A percentile compares a stretch with the other conserved stretches of the same genome.
Evolutionary conservation across 306 rosid genomes (phyloP).

Genomic region (Albizia julibrissin): DNA sequence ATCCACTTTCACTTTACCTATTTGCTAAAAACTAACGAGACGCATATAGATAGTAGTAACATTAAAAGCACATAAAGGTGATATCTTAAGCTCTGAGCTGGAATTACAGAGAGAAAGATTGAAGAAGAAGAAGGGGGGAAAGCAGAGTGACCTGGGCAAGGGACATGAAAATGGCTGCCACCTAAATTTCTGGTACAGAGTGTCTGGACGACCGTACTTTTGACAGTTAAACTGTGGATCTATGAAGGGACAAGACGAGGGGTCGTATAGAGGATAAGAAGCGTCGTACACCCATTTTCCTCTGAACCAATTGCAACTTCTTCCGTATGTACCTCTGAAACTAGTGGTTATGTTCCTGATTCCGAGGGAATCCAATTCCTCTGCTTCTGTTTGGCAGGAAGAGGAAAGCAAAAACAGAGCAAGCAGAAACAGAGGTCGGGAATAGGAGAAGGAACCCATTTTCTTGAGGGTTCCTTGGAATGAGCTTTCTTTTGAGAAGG

Average conservation of each 20-base stretch:
- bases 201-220: conserved; percentile 74
- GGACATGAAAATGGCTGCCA: conserved; percentile 83
- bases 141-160: conserved; percentile 58
- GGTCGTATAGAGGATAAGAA: conserved; percentile 72
- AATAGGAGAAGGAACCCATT: conserved; percentile 51
- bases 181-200: conserved; percentile 64
- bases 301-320: conserved; percentile 58
- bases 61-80: neutral
- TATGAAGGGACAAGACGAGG: conserved; percentile 77
- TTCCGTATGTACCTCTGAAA: neutral
- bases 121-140: neutral
- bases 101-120: neutral
- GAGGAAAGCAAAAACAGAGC: conserved; percentile 49
- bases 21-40: neutral
- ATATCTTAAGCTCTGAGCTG: neutral
- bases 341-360: neutral
- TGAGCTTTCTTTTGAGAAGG: neutral
- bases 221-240: conserved; percentile 93
- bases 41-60: neutral
- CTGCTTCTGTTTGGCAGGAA: conserved; percentile 53
- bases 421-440: conserved; percentile 20
- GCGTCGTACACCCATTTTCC: conserved; percentile 83
- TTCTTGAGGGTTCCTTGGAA: conserved; percentile 51
- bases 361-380: conserved; percentile 22
- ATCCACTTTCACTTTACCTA: neutral